Percentiles rank a stretch among this genome's conserved stretches.
Conservation (phyloP, 2,329 filamentous ascomycete species). For the Emmonsiellopsis sp. region DNA sequence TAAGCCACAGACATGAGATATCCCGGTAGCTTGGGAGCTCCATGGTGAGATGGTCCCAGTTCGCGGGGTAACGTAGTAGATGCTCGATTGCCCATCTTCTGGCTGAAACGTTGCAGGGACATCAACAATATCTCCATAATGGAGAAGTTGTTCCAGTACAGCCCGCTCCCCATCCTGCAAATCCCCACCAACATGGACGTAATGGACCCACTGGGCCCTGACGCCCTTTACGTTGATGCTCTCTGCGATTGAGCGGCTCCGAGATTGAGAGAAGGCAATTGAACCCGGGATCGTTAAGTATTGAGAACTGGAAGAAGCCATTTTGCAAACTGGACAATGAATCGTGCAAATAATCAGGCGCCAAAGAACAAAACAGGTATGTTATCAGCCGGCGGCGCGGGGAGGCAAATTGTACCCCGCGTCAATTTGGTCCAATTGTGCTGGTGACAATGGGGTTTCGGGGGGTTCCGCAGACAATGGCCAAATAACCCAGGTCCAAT, state of each 20-base stretch:
- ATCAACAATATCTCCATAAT: slow-evolving; percentile 50
- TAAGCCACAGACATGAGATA: slow-evolving; percentile 83
- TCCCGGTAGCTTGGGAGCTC: slow-evolving; percentile 93
- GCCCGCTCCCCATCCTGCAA: slow-evolving; percentile 40
- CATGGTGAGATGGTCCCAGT: slow-evolving; percentile 82
- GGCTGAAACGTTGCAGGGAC: slow-evolving; percentile 34
- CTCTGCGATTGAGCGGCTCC: slow-evolving; percentile 33
- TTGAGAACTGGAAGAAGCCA: slow-evolving; percentile 24
- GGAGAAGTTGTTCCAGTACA: slow-evolving; percentile 50
- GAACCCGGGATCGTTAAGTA: slow-evolving; percentile 32
- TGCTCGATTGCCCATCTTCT: slow-evolving; percentile 43
- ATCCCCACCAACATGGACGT: slow-evolving; percentile 50
- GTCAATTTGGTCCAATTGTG: background rate
- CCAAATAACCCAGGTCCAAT: background rate
- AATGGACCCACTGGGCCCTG: slow-evolving; percentile 49
- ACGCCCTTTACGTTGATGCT: slow-evolving; percentile 36
- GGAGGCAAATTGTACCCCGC: background rate
- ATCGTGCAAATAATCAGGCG: background rate
- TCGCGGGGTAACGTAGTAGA: slow-evolving; percentile 69
- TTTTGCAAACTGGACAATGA: slow-evolving; percentile 15
- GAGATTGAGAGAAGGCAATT: slow-evolving; percentile 38
- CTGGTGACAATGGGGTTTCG: background rate
- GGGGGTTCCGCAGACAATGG: background rate
- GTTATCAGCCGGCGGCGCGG: background rate
- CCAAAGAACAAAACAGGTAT: background rate